Base-by-base conservation (phyloP, 352 stramenopile genomes). In the Globisporangium iwayamae region DNA sequence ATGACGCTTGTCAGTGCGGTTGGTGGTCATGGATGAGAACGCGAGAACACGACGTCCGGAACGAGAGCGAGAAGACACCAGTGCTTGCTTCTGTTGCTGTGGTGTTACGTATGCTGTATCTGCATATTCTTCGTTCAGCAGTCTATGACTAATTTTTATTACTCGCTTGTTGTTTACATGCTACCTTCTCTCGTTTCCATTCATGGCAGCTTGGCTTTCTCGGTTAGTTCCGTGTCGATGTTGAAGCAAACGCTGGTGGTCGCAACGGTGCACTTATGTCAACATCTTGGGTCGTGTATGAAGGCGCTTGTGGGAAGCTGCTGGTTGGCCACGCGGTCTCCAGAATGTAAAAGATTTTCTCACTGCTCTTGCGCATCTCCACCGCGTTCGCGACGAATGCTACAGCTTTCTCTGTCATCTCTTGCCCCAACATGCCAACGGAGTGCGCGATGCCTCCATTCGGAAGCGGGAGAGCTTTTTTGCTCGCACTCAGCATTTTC, bases 381-480 rank as follows among this genome's bases (percentile, higher is more conserved):
- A 62, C 55, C 8, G 81, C 81, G 18, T 73, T 75, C 4, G 48
- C 41, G 4, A 78, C 60, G 25, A 90, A 90, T 20, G 62, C 60
- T 36, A 66, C 50, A 1, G 78, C 65, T 52, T 75, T 76, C 32
- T 73, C 60, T 20, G 74, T 58, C 77, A 90, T 90, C 61, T 85
- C 78, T 10, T 66, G 57, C 48, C 82, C 81, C 4, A 88, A 65
- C 2, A 64, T 70, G 3, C 78, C 78, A 1, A 86, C 67, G 1
- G 62, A 64, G n/a, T 65, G 30, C 14, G 55, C 45, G 34, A 56
- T 56, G 25, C 34, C 53, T 20, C 18, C 16, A 48, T n/a, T 51
- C 1, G 32, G 16, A n/a, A 30, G 34, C 8, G 54, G 28, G 22
- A 20, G 7, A 46, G 36, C 22, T 34, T 62, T 62, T 45, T 57